Evolutionary conservation across 768 basidiomycete genomes (phyloP), one percentile per base, ranked within the genome.

Genomic region (Podaxis carcinomalis): DNA sequence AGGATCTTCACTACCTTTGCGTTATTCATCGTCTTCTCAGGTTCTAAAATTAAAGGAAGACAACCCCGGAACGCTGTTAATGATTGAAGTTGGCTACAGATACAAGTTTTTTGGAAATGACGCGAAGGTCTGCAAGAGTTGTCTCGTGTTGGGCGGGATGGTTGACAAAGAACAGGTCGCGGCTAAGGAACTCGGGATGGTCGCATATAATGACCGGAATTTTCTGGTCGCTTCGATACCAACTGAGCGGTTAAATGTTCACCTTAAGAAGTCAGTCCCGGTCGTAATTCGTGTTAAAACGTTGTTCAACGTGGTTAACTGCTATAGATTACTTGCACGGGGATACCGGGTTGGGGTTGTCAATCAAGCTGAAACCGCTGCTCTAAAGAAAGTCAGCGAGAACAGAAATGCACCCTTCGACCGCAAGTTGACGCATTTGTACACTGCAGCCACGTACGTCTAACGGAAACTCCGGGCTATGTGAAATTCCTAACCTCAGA

Each of bases 291-390:
- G 10, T 10, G 40, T 27, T n/a, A 11, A 44, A 37, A 19, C 58
- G 32, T 40, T 4, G 2, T 44, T 56, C 63, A 32, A 40, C 59
- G 50, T 37, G 32, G 46, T 57, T 7, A 27, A 39, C 42, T 16
- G 53, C 59, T 23, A 25, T 23, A 75, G 93, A 63, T 77, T 95
- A 14, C 77, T 95, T 28, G 85, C 90, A 4, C 82, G 83, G 61
- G 93, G 93, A 0, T 78, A 92, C 69, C 88, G 90, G 72, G 92
- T 94, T 39, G 93, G 94, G 1, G 82, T 95, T 28, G 87, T 93
- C 1, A 79, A 85, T 23, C 94, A 95, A 69, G 82, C 80, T 0
- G 93, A 95, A 73, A 95, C 94, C 0, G 91, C 93, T 16, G 93
- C 93, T 0, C 78, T 95, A 52, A 95, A 95, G 76, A 93, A 91